Evolutionary conservation across 306 rosid species (phyloP).

Genomic region (Spatholobus suberectus): DNA sequence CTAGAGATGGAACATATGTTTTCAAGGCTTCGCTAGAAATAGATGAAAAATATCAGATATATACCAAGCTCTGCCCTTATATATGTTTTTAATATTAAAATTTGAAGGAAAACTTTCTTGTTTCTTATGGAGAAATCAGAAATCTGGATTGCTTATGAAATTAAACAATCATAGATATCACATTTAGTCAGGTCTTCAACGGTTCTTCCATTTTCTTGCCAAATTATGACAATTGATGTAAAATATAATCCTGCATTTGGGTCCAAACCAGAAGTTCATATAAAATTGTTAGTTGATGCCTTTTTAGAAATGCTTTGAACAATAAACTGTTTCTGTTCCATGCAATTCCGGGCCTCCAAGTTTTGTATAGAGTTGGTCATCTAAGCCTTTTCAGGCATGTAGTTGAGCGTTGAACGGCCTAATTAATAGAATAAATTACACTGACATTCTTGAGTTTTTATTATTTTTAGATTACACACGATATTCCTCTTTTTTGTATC

Average conservation of each 20-base stretch:
- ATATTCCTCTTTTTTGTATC: too few relatives aligned
- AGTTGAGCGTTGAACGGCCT: constrained; percentile 51
- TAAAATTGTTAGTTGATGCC: neutral
- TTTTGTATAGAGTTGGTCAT: constrained; percentile 32
- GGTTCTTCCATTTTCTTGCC: constrained; percentile 20
- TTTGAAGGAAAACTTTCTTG: neutral
- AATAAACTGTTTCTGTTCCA: constrained; percentile 2
- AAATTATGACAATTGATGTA: neutral
- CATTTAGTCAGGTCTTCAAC: neutral
- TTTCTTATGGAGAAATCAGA: neutral
- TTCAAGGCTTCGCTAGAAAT: neutral
- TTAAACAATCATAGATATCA: constrained; percentile 19
- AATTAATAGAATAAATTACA: too few relatives aligned
- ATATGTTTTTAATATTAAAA: neutral
- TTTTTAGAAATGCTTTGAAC: constrained; percentile 27
- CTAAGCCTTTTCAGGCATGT: constrained; percentile 30
- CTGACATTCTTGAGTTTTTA: too few relatives aligned
- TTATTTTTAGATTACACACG: too few relatives aligned
- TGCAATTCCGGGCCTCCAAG: constrained; percentile 25
- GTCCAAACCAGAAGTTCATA: neutral
- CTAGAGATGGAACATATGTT: constrained; percentile 1
- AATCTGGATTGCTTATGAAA: constrained; percentile 15
- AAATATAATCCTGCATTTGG: neutral
- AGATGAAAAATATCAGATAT: neutral
- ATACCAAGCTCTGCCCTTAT: neutral